A percentile compares a stretch with the other conserved stretches of the same genome.
These are phyloP conservation scores for Apiospora marii DNA, from an alignment of 2,329 filamentous ascomycete species.

Conservation along the genomic window DNA sequence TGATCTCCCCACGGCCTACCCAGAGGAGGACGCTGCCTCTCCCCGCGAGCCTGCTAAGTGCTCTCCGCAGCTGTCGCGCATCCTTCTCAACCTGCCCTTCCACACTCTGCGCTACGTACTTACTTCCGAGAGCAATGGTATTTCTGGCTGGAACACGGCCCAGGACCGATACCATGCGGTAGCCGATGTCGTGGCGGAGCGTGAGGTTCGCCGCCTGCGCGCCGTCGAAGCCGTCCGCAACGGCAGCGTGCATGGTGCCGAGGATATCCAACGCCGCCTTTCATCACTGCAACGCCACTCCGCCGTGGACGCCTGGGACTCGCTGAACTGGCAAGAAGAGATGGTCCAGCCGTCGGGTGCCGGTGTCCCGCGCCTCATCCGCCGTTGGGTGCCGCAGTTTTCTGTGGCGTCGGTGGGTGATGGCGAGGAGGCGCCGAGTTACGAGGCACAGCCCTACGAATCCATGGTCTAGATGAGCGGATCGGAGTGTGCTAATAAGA, in stretches of 20 bases:
- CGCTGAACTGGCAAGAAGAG: slow-evolving; percentile 59
- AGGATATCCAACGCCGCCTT: slow-evolving; percentile 44
- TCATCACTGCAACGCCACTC: slow-evolving; percentile 49
- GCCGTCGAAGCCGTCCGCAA: slow-evolving; percentile 52
- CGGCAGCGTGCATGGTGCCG: slow-evolving; percentile 46
- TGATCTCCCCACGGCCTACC: slow-evolving; percentile 58
- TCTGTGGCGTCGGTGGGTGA: slow-evolving; percentile 31
- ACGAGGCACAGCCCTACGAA: slow-evolving; percentile 16
- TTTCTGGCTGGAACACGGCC: slow-evolving; percentile 58
- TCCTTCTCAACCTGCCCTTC: slow-evolving; percentile 76
- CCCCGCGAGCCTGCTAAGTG: slow-evolving; percentile 44
- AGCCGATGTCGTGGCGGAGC: slow-evolving; percentile 60
- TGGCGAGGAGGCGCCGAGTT: slow-evolving; percentile 29
- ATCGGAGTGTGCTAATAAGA: slow-evolving; percentile 3
- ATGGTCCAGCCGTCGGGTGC: slow-evolving; percentile 46
- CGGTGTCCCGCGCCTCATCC: slow-evolving; percentile 52
- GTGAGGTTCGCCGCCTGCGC: slow-evolving; percentile 62
- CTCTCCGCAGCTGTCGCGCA: slow-evolving; percentile 65
- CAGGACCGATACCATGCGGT: slow-evolving; percentile 58
- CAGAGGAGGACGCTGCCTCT: slow-evolving; percentile 39
- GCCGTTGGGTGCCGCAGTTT: slow-evolving; percentile 53
- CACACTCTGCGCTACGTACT: slow-evolving; percentile 70
- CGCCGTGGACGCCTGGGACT: slow-evolving; percentile 53
- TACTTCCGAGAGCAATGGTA: slow-evolving; percentile 64
- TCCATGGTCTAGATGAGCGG: slow-evolving; percentile 21